Evolutionary conservation across 2,329 filamentous ascomycete genomes (phyloP).

Genomic region (Helotiales sp.): DNA sequence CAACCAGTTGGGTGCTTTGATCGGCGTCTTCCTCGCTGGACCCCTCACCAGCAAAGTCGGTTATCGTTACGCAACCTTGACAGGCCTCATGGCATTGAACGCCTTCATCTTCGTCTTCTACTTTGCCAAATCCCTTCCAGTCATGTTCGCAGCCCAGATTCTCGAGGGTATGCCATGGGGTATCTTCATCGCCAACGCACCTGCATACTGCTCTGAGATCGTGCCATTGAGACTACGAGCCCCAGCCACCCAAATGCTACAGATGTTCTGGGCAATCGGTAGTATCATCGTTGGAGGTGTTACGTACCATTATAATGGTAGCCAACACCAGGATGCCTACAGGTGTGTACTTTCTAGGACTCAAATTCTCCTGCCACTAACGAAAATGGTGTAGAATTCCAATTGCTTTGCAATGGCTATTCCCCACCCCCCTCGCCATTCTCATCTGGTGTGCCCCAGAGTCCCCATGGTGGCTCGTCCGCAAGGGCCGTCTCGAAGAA

Average conservation of each 20-base stretch:
- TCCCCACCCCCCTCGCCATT: conserved; percentile 56
- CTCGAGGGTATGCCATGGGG: conserved; percentile 69
- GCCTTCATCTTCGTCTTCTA: conserved; percentile 49
- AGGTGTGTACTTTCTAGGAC: conserved; percentile 46
- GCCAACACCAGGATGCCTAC: conserved; percentile 45
- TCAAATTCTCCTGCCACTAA: conserved; percentile 42
- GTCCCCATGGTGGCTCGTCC: conserved; percentile 54
- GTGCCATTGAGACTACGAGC: conserved; percentile 62
- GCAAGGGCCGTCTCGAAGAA: conserved; percentile 47
- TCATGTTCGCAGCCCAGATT: conserved; percentile 56
- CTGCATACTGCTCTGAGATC: conserved; percentile 66
- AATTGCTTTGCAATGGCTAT: conserved; percentile 59
- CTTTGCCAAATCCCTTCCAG: conserved; percentile 50
- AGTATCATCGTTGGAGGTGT: conserved; percentile 63
- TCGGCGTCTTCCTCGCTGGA: conserved; percentile 64
- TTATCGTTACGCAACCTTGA: conserved; percentile 63
- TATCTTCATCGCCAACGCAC: conserved; percentile 68
- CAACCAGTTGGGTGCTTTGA: conserved; percentile 59
- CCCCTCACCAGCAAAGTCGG: conserved; percentile 63
- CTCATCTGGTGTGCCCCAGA: conserved; percentile 53
- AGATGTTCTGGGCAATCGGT: conserved; percentile 72
- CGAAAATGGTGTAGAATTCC: conserved; percentile 49
- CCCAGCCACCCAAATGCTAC: conserved; percentile 64
- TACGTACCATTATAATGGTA: conserved; percentile 57
- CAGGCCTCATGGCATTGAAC: conserved; percentile 61